Conservation (phyloP, 2,329 filamentous ascomycete species). For the Elsinoe ampelina region DNA sequence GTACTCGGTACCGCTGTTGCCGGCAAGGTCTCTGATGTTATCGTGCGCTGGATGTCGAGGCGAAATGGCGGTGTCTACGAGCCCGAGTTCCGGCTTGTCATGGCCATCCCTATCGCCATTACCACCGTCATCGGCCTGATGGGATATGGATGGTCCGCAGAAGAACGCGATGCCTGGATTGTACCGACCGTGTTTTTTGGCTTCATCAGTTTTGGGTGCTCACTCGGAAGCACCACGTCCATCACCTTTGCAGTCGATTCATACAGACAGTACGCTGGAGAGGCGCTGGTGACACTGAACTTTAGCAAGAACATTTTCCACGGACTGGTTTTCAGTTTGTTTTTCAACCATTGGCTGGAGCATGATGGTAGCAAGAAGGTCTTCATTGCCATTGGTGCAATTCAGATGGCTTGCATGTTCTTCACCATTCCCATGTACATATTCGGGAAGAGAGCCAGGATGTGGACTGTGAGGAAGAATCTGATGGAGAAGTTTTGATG, state of each 20-base stretch:
- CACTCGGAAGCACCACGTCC: constrained; percentile 76
- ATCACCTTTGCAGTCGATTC: constrained; percentile 94
- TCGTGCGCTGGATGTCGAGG: constrained; percentile 72
- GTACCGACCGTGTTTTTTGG: constrained; percentile 92
- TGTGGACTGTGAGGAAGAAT: constrained; percentile 87
- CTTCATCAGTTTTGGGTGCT: constrained; percentile 83
- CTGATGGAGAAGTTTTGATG: constrained; percentile 68
- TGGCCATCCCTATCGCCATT: constrained; percentile 71
- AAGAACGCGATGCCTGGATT: constrained; percentile 70
- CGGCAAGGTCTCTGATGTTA: constrained; percentile 74
- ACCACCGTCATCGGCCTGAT: constrained; percentile 78
- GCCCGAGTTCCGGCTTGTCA: constrained; percentile 83
- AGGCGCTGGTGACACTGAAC: constrained; percentile 88
- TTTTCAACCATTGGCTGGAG: constrained; percentile 77
- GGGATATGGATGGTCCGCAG: constrained; percentile 90
- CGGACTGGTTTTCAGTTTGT: constrained; percentile 78
- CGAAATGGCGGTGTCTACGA: constrained; percentile 92
- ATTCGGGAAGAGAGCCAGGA: constrained; percentile 77
- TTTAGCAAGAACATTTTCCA: constrained; percentile 92
- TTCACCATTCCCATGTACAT: constrained; percentile 87
- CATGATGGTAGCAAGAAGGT: constrained; percentile 65
- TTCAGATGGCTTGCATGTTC: constrained; percentile 67
- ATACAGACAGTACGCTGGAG: constrained; percentile 86
- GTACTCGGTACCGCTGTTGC: constrained; percentile 87
- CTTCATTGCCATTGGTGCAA: constrained; percentile 73